phyloP scores from a whole-genome alignment of 352 stramenopile genomes.

The Globisporangium canariense region DNA sequence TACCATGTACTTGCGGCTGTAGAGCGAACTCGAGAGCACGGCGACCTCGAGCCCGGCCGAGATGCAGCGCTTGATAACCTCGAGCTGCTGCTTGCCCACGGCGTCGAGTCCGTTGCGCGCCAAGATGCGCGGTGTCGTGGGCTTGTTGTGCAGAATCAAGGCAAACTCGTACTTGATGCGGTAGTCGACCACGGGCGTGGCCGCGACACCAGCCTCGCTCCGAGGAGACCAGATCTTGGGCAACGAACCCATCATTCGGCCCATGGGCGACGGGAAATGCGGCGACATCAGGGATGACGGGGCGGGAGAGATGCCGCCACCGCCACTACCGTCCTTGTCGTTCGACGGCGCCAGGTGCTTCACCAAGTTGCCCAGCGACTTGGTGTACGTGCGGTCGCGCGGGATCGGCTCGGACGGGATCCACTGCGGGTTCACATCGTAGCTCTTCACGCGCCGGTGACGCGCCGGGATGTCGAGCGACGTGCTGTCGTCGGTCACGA shows the following conservation, averaged over 20 bases:
- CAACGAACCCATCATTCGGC: slow-evolving; percentile 36
- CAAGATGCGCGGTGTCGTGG: slow-evolving; percentile 68
- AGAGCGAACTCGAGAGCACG: slow-evolving; percentile 76
- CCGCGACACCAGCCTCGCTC: slow-evolving; percentile 36
- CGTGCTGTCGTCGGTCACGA: not conserved
- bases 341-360: slow-evolving; percentile 67
- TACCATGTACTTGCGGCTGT: slow-evolving; percentile 81
- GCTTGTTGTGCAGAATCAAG: slow-evolving; percentile 81
- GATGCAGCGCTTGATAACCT: slow-evolving; percentile 75
- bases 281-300: slow-evolving; percentile 26
- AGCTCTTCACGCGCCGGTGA: slow-evolving; percentile 55
- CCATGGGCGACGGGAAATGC: slow-evolving; percentile 39
- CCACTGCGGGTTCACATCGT: slow-evolving; percentile 30
- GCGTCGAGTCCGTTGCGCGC: slow-evolving; percentile 72
- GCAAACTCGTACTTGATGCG: slow-evolving; percentile 85
- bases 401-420: slow-evolving; percentile 24
- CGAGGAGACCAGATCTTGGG: slow-evolving; percentile 76
- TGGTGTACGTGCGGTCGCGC: slow-evolving; percentile 68
- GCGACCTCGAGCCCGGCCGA: slow-evolving; percentile 70
- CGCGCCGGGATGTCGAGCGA: slow-evolving; percentile 8
- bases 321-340: slow-evolving; percentile 20
- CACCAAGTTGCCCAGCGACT: slow-evolving; percentile 74
- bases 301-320: slow-evolving; percentile 4
- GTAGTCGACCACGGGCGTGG: slow-evolving; percentile 37
- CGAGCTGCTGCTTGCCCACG: slow-evolving; percentile 67